Conservation (phyloP, 331 rosid genomes). For the Dryas integrifolia region DNA sequence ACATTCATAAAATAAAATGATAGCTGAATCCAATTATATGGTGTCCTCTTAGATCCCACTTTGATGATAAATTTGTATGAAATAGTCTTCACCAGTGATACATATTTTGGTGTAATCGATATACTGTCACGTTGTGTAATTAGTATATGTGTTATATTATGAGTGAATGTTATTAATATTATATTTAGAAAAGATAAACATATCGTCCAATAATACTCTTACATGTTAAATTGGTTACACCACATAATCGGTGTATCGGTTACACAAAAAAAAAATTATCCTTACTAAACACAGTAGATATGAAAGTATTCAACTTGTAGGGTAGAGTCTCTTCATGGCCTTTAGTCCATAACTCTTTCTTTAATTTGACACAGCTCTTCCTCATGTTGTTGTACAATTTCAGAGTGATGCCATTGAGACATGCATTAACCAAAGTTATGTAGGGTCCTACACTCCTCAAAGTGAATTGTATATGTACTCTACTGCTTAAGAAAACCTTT, state of each 20-base stretch:
- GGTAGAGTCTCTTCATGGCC: slow-evolving; percentile 10
- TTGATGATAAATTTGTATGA: slow-evolving; percentile 23
- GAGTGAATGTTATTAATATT: no score
- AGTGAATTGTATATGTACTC: neutral
- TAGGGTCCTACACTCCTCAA: slow-evolving; percentile 11
- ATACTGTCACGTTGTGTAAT: no score
- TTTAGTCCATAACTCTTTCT: slow-evolving; percentile 21
- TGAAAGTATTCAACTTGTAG: slow-evolving; percentile 24
- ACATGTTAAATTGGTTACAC: no score
- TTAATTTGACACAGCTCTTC: slow-evolving; percentile 31
- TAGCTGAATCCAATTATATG: slow-evolving; percentile 34
- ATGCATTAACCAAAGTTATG: slow-evolving; percentile 12
- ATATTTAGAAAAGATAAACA: no score
- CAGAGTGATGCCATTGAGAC: slow-evolving; percentile 21
- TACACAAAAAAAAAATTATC: neutral
- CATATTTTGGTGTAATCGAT: no score
- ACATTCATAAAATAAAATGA: slow-evolving; percentile 27
- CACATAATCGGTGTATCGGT: no score
- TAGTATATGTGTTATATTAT: no score
- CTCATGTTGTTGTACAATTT: slow-evolving; percentile 18
- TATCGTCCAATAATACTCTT: no score
- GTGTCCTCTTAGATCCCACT: slow-evolving; percentile 32
- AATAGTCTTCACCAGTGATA: slow-evolving; percentile 20
- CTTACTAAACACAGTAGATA: neutral
- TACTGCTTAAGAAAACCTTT: neutral